These are phyloP conservation scores for Arthrobotrys sphaeroides DNA, from an alignment of 2,329 filamentous ascomycete species.

Conservation along the genomic window DNA sequence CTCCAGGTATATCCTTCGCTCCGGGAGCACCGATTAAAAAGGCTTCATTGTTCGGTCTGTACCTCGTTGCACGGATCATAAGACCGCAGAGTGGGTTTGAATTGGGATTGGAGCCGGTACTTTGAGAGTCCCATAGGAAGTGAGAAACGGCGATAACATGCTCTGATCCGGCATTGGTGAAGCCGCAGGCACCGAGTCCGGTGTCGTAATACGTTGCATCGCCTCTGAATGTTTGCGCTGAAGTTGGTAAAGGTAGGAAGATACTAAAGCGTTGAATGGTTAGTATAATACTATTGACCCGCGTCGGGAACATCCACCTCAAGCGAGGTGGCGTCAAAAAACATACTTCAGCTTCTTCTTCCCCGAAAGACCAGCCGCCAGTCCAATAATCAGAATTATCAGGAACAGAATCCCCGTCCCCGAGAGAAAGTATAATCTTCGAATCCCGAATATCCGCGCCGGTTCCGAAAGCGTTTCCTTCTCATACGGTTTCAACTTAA, in stretches of 20 bases:
- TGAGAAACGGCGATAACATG: constrained; percentile 74
- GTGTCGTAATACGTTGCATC: constrained; percentile 76
- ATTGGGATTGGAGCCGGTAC: constrained; percentile 68
- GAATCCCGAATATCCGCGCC: constrained; percentile 41
- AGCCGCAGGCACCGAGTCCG: constrained; percentile 75
- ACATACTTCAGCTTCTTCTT: constrained; percentile 37
- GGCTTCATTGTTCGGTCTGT: constrained; percentile 59
- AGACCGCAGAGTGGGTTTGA: constrained; percentile 73
- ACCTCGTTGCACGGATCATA: constrained; percentile 71
- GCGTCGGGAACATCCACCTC: neutral
- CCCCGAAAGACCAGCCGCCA: constrained; percentile 35
- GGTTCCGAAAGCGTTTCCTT: constrained; percentile 43
- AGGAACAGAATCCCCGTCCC: constrained; percentile 25
- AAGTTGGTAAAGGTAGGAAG: constrained; percentile 41
- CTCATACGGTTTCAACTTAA: constrained; percentile 44
- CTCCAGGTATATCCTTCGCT: constrained; percentile 59
- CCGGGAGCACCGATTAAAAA: constrained; percentile 30
- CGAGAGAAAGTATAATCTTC: constrained; percentile 20
- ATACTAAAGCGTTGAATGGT: neutral
- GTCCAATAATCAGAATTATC: constrained; percentile 40
- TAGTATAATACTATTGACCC: neutral
- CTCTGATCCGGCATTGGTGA: constrained; percentile 67
- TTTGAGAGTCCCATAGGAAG: constrained; percentile 71
- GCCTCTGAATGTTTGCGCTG: constrained; percentile 61
- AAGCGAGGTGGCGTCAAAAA: neutral